Evolutionary conservation across 2,329 filamentous ascomycete species (phyloP).

Genomic region (Seiridium unicorne): DNA sequence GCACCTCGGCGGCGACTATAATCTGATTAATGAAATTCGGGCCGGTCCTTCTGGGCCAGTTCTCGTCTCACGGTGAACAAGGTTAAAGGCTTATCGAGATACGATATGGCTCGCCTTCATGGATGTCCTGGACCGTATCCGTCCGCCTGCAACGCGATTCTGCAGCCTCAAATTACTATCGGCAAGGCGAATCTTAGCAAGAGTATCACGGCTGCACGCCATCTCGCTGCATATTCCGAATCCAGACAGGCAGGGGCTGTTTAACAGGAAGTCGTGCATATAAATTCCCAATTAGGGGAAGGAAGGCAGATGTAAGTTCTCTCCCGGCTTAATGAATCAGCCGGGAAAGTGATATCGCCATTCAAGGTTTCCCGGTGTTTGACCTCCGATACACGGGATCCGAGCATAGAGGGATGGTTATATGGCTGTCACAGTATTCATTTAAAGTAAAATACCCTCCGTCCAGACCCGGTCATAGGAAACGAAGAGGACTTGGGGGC

Average conservation of each 20-base stretch:
- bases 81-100: conserved; percentile 4
- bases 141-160: neutral
- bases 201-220: neutral
- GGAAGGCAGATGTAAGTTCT: neutral
- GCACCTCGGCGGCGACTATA: neutral
- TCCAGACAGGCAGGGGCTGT: neutral
- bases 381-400: no score
- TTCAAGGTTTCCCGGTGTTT: neutral
- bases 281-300: neutral
- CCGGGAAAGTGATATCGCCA: neutral
- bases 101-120: neutral
- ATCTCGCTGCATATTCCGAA: neutral
- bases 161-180: neutral
- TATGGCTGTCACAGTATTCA: no score
- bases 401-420: no score
- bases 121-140: neutral
- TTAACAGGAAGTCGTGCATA: neutral
- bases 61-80: neutral
- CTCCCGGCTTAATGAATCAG: neutral
- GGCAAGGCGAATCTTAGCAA: neutral
- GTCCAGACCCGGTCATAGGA: no score
- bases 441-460: no score
- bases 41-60: neutral
- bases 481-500: no score
- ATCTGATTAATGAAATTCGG: neutral